These are phyloP conservation scores for Amylostereum chailletii DNA, from an alignment of 1,284 basidiomycete genomes.

Conservation along the genomic window DNA sequence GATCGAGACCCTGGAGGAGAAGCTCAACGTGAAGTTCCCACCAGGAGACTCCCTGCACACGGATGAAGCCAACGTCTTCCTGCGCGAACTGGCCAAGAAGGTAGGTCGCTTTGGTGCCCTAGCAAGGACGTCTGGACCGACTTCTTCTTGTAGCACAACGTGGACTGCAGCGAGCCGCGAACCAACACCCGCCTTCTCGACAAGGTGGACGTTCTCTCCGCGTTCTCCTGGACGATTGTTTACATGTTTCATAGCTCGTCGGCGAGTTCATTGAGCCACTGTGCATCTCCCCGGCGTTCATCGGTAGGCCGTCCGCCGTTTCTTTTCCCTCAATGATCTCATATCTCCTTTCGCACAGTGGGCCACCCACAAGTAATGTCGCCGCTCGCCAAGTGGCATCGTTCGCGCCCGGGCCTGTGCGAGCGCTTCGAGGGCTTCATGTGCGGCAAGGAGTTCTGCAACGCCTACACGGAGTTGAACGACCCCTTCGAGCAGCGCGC, in stretches of 20 bases:
- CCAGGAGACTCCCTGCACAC: slow-evolving; percentile 88
- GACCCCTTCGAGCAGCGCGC: slow-evolving; percentile 95
- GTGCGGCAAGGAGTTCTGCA: slow-evolving; percentile 97
- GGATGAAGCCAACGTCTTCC: slow-evolving; percentile 83
- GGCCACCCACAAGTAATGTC: slow-evolving; percentile 99
- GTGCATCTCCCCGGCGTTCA: slow-evolving; percentile 95
- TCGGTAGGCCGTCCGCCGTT: slow-evolving; percentile 41
- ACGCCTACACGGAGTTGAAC: slow-evolving; percentile 98
- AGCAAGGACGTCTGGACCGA: no score
- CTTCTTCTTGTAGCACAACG: slow-evolving; percentile 62
- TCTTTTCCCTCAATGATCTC: not conserved
- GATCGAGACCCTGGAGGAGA: slow-evolving; percentile 94
- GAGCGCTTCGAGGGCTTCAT: slow-evolving; percentile 99
- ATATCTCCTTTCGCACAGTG: slow-evolving; percentile 40
- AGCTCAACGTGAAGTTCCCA: slow-evolving; percentile 89
- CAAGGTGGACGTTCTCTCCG: slow-evolving; percentile 47
- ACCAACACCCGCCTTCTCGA: slow-evolving; percentile 95
- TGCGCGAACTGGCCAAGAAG: slow-evolving; percentile 81
- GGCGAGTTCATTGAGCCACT: slow-evolving; percentile 97
- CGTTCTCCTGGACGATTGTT: no score
- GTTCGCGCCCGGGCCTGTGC: slow-evolving; percentile 88
- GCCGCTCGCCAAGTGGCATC: slow-evolving; percentile 94
- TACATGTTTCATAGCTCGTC: slow-evolving; percentile 55
- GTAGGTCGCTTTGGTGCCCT: slow-evolving; percentile 25
- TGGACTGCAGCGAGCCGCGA: slow-evolving; percentile 94